These are phyloP conservation scores for Fusarium aywerte DNA, from an alignment of 2,329 filamentous ascomycete genomes.

Conservation along the genomic window DNA sequence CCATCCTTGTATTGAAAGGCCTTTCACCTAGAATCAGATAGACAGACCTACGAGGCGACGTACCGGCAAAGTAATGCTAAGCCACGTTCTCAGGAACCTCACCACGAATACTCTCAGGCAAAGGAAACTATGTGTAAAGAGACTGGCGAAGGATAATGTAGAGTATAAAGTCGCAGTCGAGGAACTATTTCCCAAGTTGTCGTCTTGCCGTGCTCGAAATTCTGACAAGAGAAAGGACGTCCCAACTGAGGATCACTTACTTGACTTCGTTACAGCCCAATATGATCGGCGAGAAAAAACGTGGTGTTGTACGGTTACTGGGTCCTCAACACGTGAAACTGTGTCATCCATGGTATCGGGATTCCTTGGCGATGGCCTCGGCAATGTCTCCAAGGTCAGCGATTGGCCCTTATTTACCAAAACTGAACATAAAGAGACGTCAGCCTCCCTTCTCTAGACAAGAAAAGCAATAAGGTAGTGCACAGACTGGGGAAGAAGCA, in stretches of 20 bases:
- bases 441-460: not conserved
- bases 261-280: too few relatives aligned
- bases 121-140: not conserved
- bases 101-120: not conserved
- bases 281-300: not conserved
- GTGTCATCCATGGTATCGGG: not conserved
- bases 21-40: not conserved
- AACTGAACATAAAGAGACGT: not conserved
- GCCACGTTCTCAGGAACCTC: not conserved
- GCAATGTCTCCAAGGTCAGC: not conserved
- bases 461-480: not conserved
- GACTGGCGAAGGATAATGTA: not conserved
- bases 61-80: not conserved
- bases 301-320: not conserved
- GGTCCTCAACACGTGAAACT: not conserved
- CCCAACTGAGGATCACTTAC: not conserved
- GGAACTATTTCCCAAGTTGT: not conserved
- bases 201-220: too few relatives aligned
- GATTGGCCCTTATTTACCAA: not conserved
- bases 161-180: not conserved
- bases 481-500: too few relatives aligned
- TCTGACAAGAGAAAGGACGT: not conserved
- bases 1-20: not conserved
- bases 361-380: not conserved
- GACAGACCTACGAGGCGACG: not conserved